These are phyloP conservation scores for Chaetomiaceae sp. DNA, from an alignment of 2,329 filamentous ascomycete species.

Conservation along the genomic window DNA sequence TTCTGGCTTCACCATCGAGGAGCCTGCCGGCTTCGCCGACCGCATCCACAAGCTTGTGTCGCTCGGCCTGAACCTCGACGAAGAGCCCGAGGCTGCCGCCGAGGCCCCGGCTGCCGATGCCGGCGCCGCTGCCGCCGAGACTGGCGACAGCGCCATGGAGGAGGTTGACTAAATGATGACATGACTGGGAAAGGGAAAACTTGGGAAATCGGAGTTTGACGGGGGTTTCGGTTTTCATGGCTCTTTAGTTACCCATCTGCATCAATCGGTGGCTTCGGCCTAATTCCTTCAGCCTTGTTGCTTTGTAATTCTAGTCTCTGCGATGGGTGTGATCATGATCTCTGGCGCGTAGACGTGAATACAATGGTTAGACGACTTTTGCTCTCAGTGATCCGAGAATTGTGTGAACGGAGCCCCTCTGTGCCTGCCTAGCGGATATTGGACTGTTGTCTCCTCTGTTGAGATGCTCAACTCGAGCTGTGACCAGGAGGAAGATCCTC, in stretches of 20 bases:
- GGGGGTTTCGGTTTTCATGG: constrained; percentile 25
- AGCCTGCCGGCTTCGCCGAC: constrained; percentile 96
- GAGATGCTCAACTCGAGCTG: too few relatives aligned
- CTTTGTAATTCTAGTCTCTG: constrained; percentile 27
- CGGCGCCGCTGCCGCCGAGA: constrained; percentile 54
- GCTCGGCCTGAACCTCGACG: constrained; percentile 94
- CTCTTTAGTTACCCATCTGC: constrained; percentile 31
- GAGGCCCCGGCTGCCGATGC: constrained; percentile 53
- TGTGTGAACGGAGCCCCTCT: background rate
- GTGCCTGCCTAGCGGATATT: too few relatives aligned
- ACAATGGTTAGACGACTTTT: constrained; percentile 19
- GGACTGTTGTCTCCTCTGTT: too few relatives aligned
- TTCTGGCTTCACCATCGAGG: constrained; percentile 98
- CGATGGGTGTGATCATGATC: constrained; percentile 22
- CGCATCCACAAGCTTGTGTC: constrained; percentile 99
- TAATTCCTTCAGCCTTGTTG: constrained; percentile 22
- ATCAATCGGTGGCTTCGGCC: constrained; percentile 16
- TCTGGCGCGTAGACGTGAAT: constrained; percentile 26
- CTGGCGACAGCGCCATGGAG: constrained; percentile 96
- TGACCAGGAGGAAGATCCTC: too few relatives aligned
- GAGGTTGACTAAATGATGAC: constrained; percentile 81
- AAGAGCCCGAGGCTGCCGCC: constrained; percentile 73
- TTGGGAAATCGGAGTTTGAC: constrained; percentile 39
- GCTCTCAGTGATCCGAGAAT: background rate
- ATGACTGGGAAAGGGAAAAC: constrained; percentile 36